These are phyloP conservation scores for Penicillium arizonense DNA, from an alignment of 495 filamentous ascomycete genomes.

Conservation along the genomic window DNA sequence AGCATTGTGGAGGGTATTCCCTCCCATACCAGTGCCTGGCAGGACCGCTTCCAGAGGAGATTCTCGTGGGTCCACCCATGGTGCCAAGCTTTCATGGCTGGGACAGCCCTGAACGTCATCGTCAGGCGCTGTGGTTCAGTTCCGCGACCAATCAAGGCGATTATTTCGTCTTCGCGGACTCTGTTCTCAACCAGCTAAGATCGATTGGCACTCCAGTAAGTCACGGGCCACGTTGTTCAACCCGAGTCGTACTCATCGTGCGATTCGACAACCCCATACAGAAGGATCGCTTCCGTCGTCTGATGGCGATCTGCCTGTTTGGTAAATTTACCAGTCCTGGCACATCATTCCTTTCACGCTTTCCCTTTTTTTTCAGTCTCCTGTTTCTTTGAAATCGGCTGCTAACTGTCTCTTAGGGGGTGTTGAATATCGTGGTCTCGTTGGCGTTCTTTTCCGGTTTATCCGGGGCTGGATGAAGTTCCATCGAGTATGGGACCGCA, in stretches of 20 bases:
- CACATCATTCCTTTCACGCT: background rate
- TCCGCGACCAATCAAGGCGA: conserved; percentile 23
- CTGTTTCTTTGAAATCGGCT: background rate
- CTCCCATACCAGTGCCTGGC: conserved; percentile 16
- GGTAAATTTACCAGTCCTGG: conserved; percentile 11
- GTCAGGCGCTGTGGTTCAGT: conserved; percentile 36
- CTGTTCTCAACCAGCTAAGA: conserved; percentile 6
- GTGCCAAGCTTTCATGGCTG: conserved; percentile 28
- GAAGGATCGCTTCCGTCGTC: conserved; percentile 39
- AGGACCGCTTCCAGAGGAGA: conserved; percentile 15
- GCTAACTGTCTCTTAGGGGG: conserved; percentile 8
- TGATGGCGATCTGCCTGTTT: conserved; percentile 36
- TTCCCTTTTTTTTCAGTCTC: background rate
- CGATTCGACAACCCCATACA: conserved; percentile 20
- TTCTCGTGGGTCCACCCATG: conserved; percentile 21
- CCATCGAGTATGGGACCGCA: conserved; percentile 6
- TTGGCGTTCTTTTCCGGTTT: conserved; percentile 34
- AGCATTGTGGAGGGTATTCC: conserved; percentile 19
- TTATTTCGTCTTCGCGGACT: conserved; percentile 42
- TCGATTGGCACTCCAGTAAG: conserved; percentile 8
- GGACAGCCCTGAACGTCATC: conserved; percentile 34
- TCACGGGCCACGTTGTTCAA: conserved; percentile 21
- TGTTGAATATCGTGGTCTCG: conserved; percentile 15
- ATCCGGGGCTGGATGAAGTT: conserved; percentile 36
- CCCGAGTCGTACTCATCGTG: conserved; percentile 12